Evolutionary conservation across 1,139 yeast genomes (phyloP).

Genomic region (Groenewaldozyma sp.): DNA sequence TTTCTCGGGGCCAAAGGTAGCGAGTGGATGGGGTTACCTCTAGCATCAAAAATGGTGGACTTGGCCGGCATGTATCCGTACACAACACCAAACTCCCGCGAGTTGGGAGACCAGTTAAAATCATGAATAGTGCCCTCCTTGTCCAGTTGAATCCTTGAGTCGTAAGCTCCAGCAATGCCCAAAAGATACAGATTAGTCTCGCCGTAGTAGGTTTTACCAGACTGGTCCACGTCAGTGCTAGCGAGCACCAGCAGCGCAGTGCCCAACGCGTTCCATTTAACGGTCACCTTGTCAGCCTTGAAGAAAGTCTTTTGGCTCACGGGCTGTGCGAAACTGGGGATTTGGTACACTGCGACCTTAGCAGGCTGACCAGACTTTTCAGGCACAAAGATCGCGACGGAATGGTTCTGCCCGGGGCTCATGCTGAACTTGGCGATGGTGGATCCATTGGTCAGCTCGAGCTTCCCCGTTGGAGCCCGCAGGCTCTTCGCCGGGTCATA

Average conservation of each 20-base stretch:
- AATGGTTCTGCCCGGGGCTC: slow-evolving; percentile 85
- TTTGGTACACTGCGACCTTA: slow-evolving; percentile 69
- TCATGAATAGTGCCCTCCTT: slow-evolving; percentile 97
- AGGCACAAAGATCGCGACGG: slow-evolving; percentile 87
- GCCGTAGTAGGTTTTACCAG: slow-evolving; percentile 93
- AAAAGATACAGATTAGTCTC: slow-evolving; percentile 86
- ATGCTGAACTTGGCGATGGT: slow-evolving; percentile 54
- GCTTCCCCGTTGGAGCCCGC: slow-evolving; percentile 51
- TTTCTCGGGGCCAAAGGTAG: slow-evolving; percentile 86
- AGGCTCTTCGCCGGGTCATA: slow-evolving; percentile 45
- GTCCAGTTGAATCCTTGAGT: slow-evolving; percentile 76
- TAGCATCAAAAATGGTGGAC: slow-evolving; percentile 87
- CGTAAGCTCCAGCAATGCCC: slow-evolving; percentile 89
- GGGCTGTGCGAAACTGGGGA: slow-evolving; percentile 63
- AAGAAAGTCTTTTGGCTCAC: slow-evolving; percentile 82
- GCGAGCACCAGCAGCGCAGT: slow-evolving; percentile 91
- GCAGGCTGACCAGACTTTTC: slow-evolving; percentile 78
- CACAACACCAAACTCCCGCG: slow-evolving; percentile 93
- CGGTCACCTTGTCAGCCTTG: slow-evolving; percentile 88
- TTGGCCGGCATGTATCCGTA: slow-evolving; percentile 98
- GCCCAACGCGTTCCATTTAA: slow-evolving; percentile 91
- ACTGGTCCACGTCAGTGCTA: slow-evolving; percentile 89
- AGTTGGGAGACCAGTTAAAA: slow-evolving; percentile 94
- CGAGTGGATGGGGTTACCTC: slow-evolving; percentile 81
- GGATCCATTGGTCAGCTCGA: slow-evolving; percentile 40